These are phyloP conservation scores for Myxozyma kluyveri DNA, from an alignment of 805 yeast genomes.

Conservation along the genomic window DNA sequence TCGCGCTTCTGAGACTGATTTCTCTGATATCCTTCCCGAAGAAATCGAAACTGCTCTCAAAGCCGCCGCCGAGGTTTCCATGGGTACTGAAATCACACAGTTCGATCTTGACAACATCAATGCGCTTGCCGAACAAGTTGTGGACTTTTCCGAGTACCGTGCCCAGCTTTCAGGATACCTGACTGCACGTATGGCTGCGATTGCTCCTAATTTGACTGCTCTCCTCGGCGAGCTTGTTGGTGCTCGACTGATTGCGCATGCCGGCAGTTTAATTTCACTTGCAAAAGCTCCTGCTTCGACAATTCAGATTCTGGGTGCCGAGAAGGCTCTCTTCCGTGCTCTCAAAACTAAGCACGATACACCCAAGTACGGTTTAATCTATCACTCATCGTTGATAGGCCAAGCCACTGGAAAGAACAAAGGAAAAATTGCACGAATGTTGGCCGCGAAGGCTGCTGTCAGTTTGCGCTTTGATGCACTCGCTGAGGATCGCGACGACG, in stretches of 20 bases:
- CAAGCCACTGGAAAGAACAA: slow-evolving; percentile 97
- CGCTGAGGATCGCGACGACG: slow-evolving; percentile 94
- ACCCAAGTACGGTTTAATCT: slow-evolving; percentile 95
- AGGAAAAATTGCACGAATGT: slow-evolving; percentile 97
- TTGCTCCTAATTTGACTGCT: slow-evolving; percentile 95
- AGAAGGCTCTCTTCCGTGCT: slow-evolving; percentile 97
- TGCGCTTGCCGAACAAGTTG: slow-evolving; percentile 92
- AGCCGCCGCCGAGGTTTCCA: slow-evolving; percentile 95
- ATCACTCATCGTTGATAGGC: slow-evolving; percentile 96
- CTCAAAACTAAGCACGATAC: slow-evolving; percentile 98
- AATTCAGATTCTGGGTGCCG: slow-evolving; percentile 97
- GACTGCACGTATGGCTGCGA: slow-evolving; percentile 94
- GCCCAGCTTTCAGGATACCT: slow-evolving; percentile 91
- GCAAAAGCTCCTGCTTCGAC: slow-evolving; percentile 99
- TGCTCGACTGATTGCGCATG: slow-evolving; percentile 95
- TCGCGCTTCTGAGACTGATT: slow-evolving; percentile 84
- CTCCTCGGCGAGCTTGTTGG: slow-evolving; percentile 97
- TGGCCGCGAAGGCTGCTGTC: slow-evolving; percentile 98
- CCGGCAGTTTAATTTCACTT: slow-evolving; percentile 89
- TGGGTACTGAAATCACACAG: slow-evolving; percentile 98
- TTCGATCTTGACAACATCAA: slow-evolving; percentile 82
- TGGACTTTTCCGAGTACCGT: slow-evolving; percentile 93
- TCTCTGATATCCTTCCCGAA: slow-evolving; percentile 88
- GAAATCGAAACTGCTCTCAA: slow-evolving; percentile 89
- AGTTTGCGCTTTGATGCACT: slow-evolving; percentile 94